These are phyloP conservation scores for Lojkania enalia DNA, from an alignment of 2,329 filamentous ascomycete genomes.

Conservation along the genomic window DNA sequence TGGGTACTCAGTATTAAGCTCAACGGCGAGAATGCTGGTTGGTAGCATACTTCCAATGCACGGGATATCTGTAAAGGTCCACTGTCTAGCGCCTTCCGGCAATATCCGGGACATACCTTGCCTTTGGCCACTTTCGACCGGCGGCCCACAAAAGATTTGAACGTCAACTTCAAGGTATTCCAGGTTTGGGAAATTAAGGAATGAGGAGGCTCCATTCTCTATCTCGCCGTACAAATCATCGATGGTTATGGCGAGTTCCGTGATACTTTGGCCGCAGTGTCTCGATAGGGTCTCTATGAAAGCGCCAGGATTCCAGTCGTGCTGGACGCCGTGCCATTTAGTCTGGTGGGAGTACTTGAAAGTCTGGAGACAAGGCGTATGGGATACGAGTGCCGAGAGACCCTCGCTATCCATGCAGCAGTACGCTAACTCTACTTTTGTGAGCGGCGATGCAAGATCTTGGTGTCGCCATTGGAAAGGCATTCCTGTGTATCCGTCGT, in stretches of 20 bases:
- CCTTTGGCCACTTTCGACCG: slow-evolving; percentile 38
- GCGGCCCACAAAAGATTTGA: slow-evolving; percentile 36
- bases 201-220: slow-evolving; percentile 37
- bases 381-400: slow-evolving; percentile 24
- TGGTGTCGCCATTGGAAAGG: slow-evolving; percentile 33
- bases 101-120: slow-evolving; percentile 21
- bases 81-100: slow-evolving; percentile 25
- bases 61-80: slow-evolving; percentile 36
- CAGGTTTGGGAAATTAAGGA: slow-evolving; percentile 29
- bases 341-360: slow-evolving; percentile 42
- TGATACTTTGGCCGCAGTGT: slow-evolving; percentile 27
- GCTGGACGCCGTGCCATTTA: slow-evolving; percentile 36
- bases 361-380: slow-evolving; percentile 29
- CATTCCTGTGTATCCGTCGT: slow-evolving; percentile 35
- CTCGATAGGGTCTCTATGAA: slow-evolving; percentile 30
- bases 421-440: slow-evolving; percentile 33
- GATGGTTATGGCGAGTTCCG: slow-evolving; percentile 37
- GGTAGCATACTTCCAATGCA: slow-evolving; percentile 42
- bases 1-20: slow-evolving; percentile 37
- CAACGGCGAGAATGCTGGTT: slow-evolving; percentile 28
- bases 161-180: slow-evolving; percentile 36
- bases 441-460: slow-evolving; percentile 25
- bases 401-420: slow-evolving; percentile 39
- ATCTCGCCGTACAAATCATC: slow-evolving; percentile 36
- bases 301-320: slow-evolving; percentile 41